Percentiles rank a stretch among this genome's conserved stretches.
Conservation (phyloP, 306 rosid genomes). For the Vachellia collinsii region DNA sequence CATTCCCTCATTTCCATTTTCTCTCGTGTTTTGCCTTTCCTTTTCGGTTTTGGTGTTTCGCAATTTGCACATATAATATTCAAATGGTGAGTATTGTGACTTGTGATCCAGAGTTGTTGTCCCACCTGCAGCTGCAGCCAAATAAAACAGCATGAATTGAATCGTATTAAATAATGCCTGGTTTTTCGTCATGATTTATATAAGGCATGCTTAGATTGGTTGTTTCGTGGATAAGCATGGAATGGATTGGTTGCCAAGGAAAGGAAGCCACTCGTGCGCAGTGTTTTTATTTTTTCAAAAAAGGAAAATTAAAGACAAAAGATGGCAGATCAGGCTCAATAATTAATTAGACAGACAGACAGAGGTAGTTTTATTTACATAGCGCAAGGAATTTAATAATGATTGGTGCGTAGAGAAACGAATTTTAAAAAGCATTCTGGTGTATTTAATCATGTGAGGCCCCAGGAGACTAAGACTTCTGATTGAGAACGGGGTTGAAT, state of each 20-base stretch:
- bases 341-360: slow-evolving; percentile 37
- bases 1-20: background rate
- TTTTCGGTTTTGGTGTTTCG: background rate
- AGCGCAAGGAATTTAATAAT: slow-evolving; percentile 5
- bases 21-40: background rate
- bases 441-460: background rate
- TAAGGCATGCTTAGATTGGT: slow-evolving; percentile 37
- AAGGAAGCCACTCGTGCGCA: slow-evolving; percentile 55
- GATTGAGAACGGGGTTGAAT: slow-evolving; percentile 36
- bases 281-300: slow-evolving; percentile 42
- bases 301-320: background rate
- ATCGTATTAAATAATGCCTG: slow-evolving; percentile 6
- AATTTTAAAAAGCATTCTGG: slow-evolving; percentile 14
- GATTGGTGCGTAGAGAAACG: slow-evolving; percentile 32
- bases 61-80: background rate
- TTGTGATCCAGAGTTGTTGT: background rate
- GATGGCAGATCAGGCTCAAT: slow-evolving; percentile 38
- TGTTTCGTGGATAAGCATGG: slow-evolving; percentile 66
- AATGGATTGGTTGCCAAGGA: slow-evolving; percentile 59
- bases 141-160: slow-evolving; percentile 18
- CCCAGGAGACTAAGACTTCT: background rate
- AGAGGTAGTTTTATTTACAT: slow-evolving; percentile 5
- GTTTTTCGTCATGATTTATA: slow-evolving; percentile 15
- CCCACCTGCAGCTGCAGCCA: background rate
- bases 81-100: background rate